A percentile compares a stretch with the other conserved stretches of the same genome.
Conservation (phyloP, 1,139 yeast species). For the Debaryomyces sp. region DNA sequence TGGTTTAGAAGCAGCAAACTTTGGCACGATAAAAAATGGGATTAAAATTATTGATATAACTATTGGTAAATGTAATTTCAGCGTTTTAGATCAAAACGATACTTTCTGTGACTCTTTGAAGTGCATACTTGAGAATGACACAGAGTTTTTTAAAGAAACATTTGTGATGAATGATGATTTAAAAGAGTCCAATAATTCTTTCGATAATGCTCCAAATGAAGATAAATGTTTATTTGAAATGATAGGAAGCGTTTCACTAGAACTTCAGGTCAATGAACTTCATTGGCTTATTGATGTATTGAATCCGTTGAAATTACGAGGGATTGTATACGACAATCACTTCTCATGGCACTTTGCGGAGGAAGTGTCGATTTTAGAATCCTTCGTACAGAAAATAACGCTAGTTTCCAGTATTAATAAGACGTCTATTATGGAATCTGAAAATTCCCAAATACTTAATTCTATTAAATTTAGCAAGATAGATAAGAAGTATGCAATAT, state of each 20-base stretch:
- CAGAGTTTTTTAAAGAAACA: constrained; percentile 18
- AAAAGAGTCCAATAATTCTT: neutral
- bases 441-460: constrained; percentile 32
- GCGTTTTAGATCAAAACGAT: constrained; percentile 17
- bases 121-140: constrained; percentile 22
- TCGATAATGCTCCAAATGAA: neutral
- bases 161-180: neutral
- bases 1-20: constrained; percentile 16
- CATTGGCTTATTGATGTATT: constrained; percentile 24
- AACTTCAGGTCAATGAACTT: constrained; percentile 22
- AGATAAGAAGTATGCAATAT: constrained; percentile 20
- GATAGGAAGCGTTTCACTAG: constrained; percentile 17
- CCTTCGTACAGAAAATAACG: constrained; percentile 23
- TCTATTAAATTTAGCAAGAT: constrained; percentile 19
- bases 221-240: constrained; percentile 2
- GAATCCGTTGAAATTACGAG: constrained; percentile 20
- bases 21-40: constrained; percentile 18
- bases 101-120: constrained; percentile 7
- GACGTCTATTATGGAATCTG: constrained; percentile 26
- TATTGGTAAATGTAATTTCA: constrained; percentile 15
- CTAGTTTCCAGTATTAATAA: constrained; percentile 11
- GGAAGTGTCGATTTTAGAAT: constrained; percentile 20
- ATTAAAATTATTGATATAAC: constrained; percentile 15
- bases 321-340: constrained; percentile 21
- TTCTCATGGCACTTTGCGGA: constrained; percentile 17